Evolutionary conservation across 495 filamentous ascomycete species (phyloP).

Genomic region (Entonaema liquescens): DNA sequence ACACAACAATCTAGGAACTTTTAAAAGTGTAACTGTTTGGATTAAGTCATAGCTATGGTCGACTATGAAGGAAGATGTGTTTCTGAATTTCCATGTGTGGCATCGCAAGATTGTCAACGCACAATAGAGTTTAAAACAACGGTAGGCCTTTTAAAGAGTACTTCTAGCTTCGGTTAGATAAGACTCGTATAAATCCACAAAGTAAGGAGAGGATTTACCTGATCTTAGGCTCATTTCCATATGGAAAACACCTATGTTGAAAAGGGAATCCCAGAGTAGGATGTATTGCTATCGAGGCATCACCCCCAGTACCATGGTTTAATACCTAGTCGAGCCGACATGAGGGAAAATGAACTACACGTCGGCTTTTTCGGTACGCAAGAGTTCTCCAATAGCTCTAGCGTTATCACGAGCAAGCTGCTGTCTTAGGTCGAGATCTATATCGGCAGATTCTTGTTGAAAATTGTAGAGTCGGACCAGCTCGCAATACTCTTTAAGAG

Average conservation of each 20-base stretch:
- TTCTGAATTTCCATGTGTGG: not conserved
- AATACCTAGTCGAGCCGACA: not conserved
- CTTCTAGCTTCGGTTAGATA: not conserved
- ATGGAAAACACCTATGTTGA: not conserved
- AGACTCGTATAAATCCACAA: not conserved
- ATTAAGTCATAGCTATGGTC: not conserved
- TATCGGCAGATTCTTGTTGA: conserved; percentile 11
- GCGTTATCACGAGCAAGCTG: conserved; percentile 45
- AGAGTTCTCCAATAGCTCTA: conserved; percentile 47
- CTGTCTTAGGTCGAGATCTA: conserved; percentile 14
- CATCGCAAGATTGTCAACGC: not conserved
- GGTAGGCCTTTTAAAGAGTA: not conserved
- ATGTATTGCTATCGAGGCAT: not conserved
- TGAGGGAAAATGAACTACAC: not conserved
- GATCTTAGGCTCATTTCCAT: not conserved
- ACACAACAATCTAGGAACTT: not conserved
- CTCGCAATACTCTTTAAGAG: conserved; percentile 44
- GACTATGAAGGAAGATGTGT: not conserved
- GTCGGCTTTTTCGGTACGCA: conserved; percentile 45
- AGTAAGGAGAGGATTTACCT: not conserved
- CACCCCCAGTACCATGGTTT: no score
- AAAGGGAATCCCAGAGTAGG: not conserved
- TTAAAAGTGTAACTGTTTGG: not conserved
- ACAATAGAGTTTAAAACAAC: not conserved
- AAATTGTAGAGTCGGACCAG: conserved; percentile 37